phyloP scores from a whole-genome alignment of 2,329 filamentous ascomycete genomes.

The Alternaria hordeiaustralica region DNA sequence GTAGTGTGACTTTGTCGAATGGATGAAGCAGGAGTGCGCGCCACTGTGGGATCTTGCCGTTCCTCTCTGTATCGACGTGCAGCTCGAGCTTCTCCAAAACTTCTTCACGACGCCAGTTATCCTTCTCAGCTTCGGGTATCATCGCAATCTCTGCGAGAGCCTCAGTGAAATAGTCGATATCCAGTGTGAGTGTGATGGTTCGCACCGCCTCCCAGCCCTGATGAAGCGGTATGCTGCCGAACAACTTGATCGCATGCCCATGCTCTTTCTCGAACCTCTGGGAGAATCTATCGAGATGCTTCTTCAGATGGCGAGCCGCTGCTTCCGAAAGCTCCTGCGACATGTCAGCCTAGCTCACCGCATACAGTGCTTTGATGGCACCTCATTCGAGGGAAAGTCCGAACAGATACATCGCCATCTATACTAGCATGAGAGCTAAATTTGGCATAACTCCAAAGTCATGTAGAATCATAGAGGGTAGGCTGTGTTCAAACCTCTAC shows the following conservation, averaged over 20 bases:
- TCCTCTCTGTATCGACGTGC: neutral
- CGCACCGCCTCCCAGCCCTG: neutral
- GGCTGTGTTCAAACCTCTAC: no score
- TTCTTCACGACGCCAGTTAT: neutral
- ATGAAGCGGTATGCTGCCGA: neutral
- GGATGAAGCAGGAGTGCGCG: neutral
- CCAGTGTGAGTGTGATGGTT: neutral
- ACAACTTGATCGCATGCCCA: neutral
- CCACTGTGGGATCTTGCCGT: rapidly evolving
- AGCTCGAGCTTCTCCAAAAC: neutral
- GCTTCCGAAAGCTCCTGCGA: neutral
- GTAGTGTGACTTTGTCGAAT: neutral
- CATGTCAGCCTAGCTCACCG: neutral
- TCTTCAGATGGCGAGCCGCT: neutral
- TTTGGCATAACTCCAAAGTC: no score
- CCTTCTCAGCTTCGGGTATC: neutral
- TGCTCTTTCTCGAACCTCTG: neutral
- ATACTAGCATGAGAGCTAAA: no score
- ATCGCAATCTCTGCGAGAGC: neutral
- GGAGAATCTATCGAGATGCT: neutral
- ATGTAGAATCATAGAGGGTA: no score
- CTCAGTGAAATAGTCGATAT: neutral
- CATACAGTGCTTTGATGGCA: no score
- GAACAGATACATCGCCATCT: no score
- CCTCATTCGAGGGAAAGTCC: no score